Conservation (phyloP, 345 rosid species). For the Moringa oleifera region DNA sequence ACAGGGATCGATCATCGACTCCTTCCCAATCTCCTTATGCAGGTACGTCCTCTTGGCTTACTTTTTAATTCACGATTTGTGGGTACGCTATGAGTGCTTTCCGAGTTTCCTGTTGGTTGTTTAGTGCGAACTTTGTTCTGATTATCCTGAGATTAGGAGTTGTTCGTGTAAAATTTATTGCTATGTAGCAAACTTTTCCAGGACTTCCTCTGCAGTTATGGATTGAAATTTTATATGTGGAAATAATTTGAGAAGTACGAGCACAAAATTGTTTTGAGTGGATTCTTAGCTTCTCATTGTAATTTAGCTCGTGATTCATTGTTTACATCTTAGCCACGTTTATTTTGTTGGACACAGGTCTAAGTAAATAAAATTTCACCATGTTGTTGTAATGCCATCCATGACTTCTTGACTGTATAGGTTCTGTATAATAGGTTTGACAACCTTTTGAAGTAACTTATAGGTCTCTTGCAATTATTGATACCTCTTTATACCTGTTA, state of each 20-base stretch:
- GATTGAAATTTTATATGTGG: background rate
- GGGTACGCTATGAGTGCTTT: background rate
- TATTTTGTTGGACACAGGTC: too few relatives aligned
- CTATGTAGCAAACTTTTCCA: background rate
- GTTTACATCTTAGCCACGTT: too few relatives aligned
- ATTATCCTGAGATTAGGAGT: background rate
- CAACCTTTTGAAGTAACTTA: background rate
- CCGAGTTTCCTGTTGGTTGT: background rate
- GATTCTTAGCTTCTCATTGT: background rate
- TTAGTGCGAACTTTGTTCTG: background rate
- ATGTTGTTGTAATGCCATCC: too few relatives aligned
- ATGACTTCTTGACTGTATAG: too few relatives aligned
- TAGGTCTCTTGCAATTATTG: background rate
- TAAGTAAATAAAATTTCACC: too few relatives aligned
- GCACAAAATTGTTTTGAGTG: background rate
- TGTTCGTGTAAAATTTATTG: background rate
- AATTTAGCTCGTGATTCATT: background rate
- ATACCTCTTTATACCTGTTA: background rate
- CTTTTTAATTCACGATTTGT: background rate
- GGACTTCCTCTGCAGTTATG: background rate
- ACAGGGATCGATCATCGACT: conserved; percentile 71
- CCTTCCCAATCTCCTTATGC: conserved; percentile 88
- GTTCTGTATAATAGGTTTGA: background rate
- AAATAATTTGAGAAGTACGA: background rate
- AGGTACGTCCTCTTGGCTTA: conserved; percentile 37